phyloP scores from a whole-genome alignment of 2,329 filamentous ascomycete species.

The Phaeophleospora eucalypticola region DNA sequence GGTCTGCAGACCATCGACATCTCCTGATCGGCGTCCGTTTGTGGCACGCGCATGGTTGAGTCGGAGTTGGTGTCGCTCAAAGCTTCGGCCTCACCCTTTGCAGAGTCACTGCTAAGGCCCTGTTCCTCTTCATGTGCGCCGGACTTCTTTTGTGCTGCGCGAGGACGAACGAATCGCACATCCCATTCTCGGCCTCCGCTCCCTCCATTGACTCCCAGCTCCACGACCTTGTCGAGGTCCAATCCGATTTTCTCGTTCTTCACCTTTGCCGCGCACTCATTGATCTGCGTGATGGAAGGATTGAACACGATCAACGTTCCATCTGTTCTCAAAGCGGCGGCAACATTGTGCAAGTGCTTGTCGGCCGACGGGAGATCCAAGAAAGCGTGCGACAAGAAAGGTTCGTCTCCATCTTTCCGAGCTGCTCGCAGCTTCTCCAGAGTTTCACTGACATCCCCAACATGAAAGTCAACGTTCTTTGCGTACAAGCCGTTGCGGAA shows the following conservation, averaged over 20 bases:
- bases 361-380: conserved; percentile 68
- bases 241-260: conserved; percentile 54
- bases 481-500: conserved; percentile 69
- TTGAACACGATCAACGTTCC: conserved; percentile 67
- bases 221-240: conserved; percentile 56
- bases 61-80: conserved; percentile 2
- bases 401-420: conserved; percentile 35
- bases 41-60: not conserved
- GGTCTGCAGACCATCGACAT: conserved; percentile 35
- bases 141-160: conserved; percentile 16
- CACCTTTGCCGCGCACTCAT: conserved; percentile 56
- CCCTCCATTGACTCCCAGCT: conserved; percentile 49
- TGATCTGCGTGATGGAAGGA: conserved; percentile 75
- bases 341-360: conserved; percentile 47
- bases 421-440: conserved; percentile 49
- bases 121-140: conserved; percentile 4
- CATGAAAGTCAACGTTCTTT: conserved; percentile 68
- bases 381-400: conserved; percentile 68
- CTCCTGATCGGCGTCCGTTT: conserved; percentile 1
- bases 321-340: conserved; percentile 58
- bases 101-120: not conserved
- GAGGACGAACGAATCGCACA: conserved; percentile 49
- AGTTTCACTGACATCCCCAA: conserved; percentile 62
- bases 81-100: conserved; percentile 3
- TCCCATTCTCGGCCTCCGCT: conserved; percentile 62